Percentiles rank a stretch among this genome's conserved stretches.
Evolutionary conservation across 2,329 filamentous ascomycete genomes (phyloP).

Genomic region (Botryotinia globosa): DNA sequence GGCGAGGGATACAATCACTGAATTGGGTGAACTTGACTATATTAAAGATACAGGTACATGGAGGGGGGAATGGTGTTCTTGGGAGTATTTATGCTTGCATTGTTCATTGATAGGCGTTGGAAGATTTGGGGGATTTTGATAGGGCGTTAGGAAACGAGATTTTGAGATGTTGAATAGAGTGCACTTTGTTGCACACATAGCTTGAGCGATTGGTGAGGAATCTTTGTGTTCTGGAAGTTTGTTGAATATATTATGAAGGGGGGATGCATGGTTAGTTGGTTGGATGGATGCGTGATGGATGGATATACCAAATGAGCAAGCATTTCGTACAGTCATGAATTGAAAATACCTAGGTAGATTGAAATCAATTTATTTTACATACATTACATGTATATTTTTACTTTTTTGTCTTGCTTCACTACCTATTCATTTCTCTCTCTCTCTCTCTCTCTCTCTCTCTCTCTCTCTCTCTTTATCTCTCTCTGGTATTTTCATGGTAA

Average conservation of each 20-base stretch:
- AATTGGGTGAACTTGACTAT: conserved; percentile 10
- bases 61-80: neutral
- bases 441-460: too few relatives aligned
- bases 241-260: conserved; percentile 4
- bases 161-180: neutral
- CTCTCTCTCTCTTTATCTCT: too few relatives aligned
- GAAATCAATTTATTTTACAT: neutral
- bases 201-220: neutral
- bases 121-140: neutral
- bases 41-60: neutral
- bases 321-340: neutral
- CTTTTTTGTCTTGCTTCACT: too few relatives aligned
- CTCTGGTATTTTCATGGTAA: too few relatives aligned
- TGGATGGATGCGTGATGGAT: neutral
- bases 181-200: neutral
- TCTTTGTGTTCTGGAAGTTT: neutral
- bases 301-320: neutral
- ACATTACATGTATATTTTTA: too few relatives aligned
- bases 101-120: neutral
- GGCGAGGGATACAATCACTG: neutral
- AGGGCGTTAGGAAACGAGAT: neutral
- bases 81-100: conserved; percentile 6
- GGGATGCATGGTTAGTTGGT: too few relatives aligned
- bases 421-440: too few relatives aligned
- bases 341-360: neutral